Evolutionary conservation across 352 stramenopile genomes (phyloP).

Genomic region (Phytopythium kandeliae): DNA sequence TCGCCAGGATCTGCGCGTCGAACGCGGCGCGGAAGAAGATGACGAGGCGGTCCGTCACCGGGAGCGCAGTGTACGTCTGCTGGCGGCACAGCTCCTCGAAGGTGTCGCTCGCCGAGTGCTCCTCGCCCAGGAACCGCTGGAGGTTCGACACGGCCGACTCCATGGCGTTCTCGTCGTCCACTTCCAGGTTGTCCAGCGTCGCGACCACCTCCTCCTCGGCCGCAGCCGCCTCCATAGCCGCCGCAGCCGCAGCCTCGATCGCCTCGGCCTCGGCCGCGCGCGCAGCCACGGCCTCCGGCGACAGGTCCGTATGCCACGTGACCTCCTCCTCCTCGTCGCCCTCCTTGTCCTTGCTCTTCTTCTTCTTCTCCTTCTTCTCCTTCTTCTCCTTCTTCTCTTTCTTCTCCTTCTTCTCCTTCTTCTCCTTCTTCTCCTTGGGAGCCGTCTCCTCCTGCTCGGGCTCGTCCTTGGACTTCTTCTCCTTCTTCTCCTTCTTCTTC

Average conservation of each 20-base stretch:
- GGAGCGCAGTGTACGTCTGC: conserved; percentile 89
- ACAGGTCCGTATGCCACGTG: conserved; percentile 85
- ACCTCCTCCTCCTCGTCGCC: conserved; percentile 65
- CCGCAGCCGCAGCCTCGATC: conserved; percentile 70
- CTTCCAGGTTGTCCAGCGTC: conserved; percentile 74
- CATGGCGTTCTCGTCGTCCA: conserved; percentile 82
- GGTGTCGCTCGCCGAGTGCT: conserved; percentile 52
- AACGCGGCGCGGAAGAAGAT: conserved; percentile 91
- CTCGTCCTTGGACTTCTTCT: conserved; percentile 60
- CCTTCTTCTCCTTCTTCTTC: conserved; percentile 75
- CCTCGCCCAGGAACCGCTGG: conserved; percentile 42
- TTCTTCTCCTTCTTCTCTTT: conserved; percentile 66
- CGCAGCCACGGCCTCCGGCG: conserved; percentile 70
- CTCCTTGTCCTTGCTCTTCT: conserved; percentile 79
- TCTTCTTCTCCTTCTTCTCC: conserved; percentile 72
- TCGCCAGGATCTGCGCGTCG: conserved; percentile 87
- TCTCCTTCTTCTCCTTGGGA: conserved; percentile 52
- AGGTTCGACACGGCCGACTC: conserved; percentile 67
- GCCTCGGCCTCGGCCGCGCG: conserved; percentile 77
- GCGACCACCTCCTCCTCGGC: conserved; percentile 54
- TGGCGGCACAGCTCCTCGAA: conserved; percentile 91
- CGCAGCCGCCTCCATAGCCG: conserved; percentile 53
- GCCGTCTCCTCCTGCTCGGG: conserved; percentile 57
- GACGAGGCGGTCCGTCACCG: conserved; percentile 91
- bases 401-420: conserved; percentile 49